Conservation (phyloP, 306 rosid genomes). For the Trichosanthes cucumerina region DNA sequence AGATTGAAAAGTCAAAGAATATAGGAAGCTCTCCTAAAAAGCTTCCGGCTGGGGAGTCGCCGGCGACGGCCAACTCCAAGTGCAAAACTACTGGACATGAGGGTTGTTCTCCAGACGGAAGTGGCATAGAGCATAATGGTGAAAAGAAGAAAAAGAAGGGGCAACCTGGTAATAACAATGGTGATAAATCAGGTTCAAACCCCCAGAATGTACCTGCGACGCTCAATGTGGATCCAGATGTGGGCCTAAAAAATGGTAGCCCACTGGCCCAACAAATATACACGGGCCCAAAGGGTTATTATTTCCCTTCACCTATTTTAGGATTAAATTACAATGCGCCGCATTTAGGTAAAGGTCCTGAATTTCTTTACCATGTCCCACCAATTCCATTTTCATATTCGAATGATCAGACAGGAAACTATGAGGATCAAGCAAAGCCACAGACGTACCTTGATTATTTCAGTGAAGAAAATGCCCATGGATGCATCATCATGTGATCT, state of each 20-base stretch:
- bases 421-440: constrained; percentile 25
- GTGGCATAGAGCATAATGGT: constrained; percentile 21
- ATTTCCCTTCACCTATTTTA: constrained; percentile 22
- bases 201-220: constrained; percentile 13
- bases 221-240: constrained; percentile 3
- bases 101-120: constrained; percentile 1
- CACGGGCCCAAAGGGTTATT: constrained; percentile 18
- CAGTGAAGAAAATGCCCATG: constrained; percentile 81
- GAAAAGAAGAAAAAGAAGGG: constrained; percentile 23
- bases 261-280: constrained; percentile 28
- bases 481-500: constrained; percentile 58
- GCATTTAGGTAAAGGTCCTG: constrained; percentile 30
- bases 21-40: constrained; percentile 17
- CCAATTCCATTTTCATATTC: constrained; percentile 30
- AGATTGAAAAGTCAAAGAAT: constrained; percentile 16
- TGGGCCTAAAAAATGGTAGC: constrained; percentile 26
- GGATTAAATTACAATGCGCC: constrained; percentile 25
- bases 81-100: constrained; percentile 12
- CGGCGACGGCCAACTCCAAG: constrained; percentile 7
- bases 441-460: constrained; percentile 43
- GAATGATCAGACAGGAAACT: constrained; percentile 16
- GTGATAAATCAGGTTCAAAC: constrained; percentile 9
- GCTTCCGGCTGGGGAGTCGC: constrained; percentile 7
- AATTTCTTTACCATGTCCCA: constrained; percentile 26
- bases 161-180: constrained; percentile 18